Evolutionary conservation across 345 rosid genomes (phyloP), one percentile per base, ranked within the genome.

Genomic region (Pistacia integerrima): DNA sequence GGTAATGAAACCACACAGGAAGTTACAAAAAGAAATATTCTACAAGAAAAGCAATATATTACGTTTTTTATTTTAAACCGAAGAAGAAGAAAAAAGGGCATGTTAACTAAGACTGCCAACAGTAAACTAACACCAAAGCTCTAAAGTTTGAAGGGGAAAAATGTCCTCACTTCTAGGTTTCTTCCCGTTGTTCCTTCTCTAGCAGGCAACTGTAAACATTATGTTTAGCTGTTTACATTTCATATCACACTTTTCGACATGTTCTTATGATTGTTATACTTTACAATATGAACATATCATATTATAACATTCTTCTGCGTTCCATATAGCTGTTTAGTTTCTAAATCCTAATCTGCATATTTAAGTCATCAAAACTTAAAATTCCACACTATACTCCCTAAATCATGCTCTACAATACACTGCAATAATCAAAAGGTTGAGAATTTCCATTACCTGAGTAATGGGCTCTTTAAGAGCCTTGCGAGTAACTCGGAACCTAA

Each of bases 401-500:
- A 41, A 41, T 41, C 46, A 5, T 41, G 46, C 46, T 41, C 46
- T 41, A 7, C 46, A 41, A 41, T 7, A 41, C 46, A 5, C 46
- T 41, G 46, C 8, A 41, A 41, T 41, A 41, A 41, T 7, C 1
- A 5, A 30, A 17, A 48, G 48, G 48, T 28, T 28, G 33, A 54
- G 70, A 52, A 52, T 30, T 12, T 30, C 3, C 52, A 64, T 73
- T 86, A 96, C 99, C 98, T 96, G 87, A 64, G 89, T 84, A 74
- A 96, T 89, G 46, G 97, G 98, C 35, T 86, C 91, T 78, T 91
- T 96, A 74, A 93, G 79, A 73, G 97, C 41, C 66, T 82, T 92
- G 66, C 98, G 84, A 1, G 94, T 92, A 71, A 91, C 86, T 52
- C 98, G 88, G 84, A 96, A 96, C 72, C 94, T 87, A 60, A 90